phyloP scores from a whole-genome alignment of 75 land plant genomes.

The Picea sitchensis region DNA sequence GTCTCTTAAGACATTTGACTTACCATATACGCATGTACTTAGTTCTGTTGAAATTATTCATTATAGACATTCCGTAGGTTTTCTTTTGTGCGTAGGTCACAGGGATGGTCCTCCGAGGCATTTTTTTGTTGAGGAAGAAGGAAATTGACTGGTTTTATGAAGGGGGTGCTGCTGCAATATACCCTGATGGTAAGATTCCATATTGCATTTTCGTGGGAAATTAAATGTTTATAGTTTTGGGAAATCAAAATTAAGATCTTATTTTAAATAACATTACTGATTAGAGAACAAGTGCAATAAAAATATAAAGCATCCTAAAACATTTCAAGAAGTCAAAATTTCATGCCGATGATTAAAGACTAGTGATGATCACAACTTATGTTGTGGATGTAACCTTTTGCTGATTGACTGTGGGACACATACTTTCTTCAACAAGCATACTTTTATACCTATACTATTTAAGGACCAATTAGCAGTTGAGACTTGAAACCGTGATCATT shows the following conservation, averaged over 20 bases:
- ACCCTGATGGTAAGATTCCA: conserved; percentile 59
- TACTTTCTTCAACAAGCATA: background rate
- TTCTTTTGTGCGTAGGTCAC: conserved; percentile 40
- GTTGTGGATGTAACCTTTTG: background rate
- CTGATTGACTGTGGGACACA: too few species aligned
- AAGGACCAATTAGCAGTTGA: background rate
- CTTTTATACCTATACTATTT: background rate
- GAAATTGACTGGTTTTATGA: conserved; percentile 99
- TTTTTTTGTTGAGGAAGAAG: conserved; percentile 85
- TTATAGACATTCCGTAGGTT: background rate
- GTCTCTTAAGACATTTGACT: background rate
- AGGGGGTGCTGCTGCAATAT: conserved; percentile 82
- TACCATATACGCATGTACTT: background rate
- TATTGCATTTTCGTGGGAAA: background rate
- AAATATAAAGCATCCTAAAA: background rate
- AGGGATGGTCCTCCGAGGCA: conserved; percentile 89
- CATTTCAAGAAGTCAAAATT: background rate
- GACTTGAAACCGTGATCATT: background rate
- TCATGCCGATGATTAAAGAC: background rate
- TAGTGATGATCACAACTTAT: background rate
- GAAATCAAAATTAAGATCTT: background rate
- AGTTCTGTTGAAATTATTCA: background rate
- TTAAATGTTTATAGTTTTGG: conserved; percentile 8
- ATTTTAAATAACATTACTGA: background rate
- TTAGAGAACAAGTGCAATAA: background rate